phyloP scores from a whole-genome alignment of 1,284 basidiomycete genomes.

The Neotropicomus parvogracilis region DNA sequence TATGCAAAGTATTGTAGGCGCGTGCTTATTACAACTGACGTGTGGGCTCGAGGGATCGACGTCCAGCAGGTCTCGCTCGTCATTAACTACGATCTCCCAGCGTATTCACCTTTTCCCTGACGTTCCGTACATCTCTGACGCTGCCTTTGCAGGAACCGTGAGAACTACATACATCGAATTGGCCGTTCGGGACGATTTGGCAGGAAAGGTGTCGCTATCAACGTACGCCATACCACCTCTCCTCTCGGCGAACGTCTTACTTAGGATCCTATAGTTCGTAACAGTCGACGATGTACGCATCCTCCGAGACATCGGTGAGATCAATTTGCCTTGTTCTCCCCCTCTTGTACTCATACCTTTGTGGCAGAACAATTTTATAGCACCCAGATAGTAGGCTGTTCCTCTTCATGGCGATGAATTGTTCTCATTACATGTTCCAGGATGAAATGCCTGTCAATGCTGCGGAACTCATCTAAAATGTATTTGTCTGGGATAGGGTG shows the following conservation, averaged over 20 bases:
- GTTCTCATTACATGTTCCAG: constrained; percentile 36
- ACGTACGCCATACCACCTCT: constrained; percentile 46
- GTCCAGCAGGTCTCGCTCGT: constrained; percentile 98
- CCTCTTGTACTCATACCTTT: constrained; percentile 15
- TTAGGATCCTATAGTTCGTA: constrained; percentile 61
- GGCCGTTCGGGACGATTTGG: constrained; percentile 95
- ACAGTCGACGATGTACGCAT: constrained; percentile 89
- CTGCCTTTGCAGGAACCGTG: constrained; percentile 68
- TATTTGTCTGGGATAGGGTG: not conserved
- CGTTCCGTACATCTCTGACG: constrained; percentile 15
- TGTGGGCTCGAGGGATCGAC: constrained; percentile 98
- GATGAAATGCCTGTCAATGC: constrained; percentile 95
- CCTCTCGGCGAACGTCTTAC: constrained; percentile 10
- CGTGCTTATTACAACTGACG: constrained; percentile 95
- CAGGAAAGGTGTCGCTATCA: constrained; percentile 90
- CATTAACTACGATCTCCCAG: constrained; percentile 96
- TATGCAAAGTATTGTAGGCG: constrained; percentile 49
- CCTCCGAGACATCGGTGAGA: constrained; percentile 83
- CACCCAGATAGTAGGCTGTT: constrained; percentile 73
- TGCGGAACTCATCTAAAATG: constrained; percentile 70
- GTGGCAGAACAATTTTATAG: constrained; percentile 78
- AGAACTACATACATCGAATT: constrained; percentile 98
- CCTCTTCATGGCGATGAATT: constrained; percentile 9
- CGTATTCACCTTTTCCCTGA: constrained; percentile 48
- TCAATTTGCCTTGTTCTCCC: not conserved